These are phyloP conservation scores for Coriaria nepalensis DNA, from an alignment of 306 rosid genomes.

Conservation along the genomic window DNA sequence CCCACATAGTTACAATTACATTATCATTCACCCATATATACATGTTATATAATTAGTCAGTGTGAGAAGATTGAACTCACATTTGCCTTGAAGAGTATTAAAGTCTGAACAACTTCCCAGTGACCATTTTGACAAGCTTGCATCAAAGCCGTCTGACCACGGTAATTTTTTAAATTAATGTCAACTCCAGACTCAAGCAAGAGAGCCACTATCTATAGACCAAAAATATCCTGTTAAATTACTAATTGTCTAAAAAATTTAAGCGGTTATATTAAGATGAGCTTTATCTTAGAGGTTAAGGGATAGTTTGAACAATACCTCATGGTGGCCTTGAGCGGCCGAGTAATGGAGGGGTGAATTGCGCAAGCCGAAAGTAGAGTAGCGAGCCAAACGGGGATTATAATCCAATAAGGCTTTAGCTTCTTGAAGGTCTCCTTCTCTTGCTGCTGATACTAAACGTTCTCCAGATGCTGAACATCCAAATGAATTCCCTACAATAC, in stretches of 20 bases:
- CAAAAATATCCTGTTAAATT: too few relatives aligned
- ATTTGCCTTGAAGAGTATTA: conserved; percentile 56
- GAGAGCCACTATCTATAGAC: conserved; percentile 62
- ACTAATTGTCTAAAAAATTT: too few relatives aligned
- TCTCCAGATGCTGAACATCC: conserved; percentile 99
- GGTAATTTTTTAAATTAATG: conserved; percentile 81
- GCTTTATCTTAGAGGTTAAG: too few relatives aligned
- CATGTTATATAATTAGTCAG: too few relatives aligned
- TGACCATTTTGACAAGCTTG: conserved; percentile 99
- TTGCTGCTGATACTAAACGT: conserved; percentile 89
- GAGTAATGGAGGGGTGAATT: conserved; percentile 96
- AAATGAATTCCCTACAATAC: conserved; percentile 76
- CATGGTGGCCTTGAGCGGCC: conserved; percentile 98
- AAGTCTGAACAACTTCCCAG: conserved; percentile 88
- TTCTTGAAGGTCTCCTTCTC: conserved; percentile 97
- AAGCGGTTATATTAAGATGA: too few relatives aligned
- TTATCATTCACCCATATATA: too few relatives aligned
- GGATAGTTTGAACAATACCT: too few relatives aligned
- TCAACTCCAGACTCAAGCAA: conserved; percentile 92
- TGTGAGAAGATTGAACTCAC: too few relatives aligned
- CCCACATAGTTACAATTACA: too few relatives aligned
- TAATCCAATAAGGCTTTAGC: conserved; percentile 86
- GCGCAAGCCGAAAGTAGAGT: conserved; percentile 88
- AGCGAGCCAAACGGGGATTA: conserved; percentile 88
- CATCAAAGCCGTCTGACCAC: conserved; percentile 99